Evolutionary conservation across 352 stramenopile species (phyloP).

Genomic region (Phytophthora fragariae): DNA sequence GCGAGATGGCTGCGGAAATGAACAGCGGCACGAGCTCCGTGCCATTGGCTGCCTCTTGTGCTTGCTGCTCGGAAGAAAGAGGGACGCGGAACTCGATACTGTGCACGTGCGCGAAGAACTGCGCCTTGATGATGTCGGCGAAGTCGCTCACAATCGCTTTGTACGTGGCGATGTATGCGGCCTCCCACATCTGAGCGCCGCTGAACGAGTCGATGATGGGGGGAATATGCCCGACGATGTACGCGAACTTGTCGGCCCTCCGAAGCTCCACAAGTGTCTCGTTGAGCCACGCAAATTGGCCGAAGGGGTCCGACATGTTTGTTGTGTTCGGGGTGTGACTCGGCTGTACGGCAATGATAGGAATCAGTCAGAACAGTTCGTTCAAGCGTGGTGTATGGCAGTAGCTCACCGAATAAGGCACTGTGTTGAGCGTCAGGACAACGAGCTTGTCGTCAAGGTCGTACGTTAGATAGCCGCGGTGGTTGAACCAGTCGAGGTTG

Average conservation of each 20-base stretch:
- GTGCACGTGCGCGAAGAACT: constrained; percentile 94
- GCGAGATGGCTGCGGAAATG: constrained; percentile 82
- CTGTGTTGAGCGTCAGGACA: constrained; percentile 79
- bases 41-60: constrained; percentile 13
- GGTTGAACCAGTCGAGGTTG: constrained; percentile 64
- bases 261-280: constrained; percentile 59
- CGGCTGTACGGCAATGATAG: constrained; percentile 32
- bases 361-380: not conserved
- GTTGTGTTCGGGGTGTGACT: constrained; percentile 72
- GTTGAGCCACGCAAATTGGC: constrained; percentile 92
- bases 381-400: not conserved
- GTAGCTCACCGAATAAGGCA: constrained; percentile 71
- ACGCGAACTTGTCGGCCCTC: constrained; percentile 58
- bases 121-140: constrained; percentile 70
- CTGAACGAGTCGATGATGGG: constrained; percentile 90
- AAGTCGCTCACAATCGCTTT: constrained; percentile 70
- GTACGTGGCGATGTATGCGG: constrained; percentile 83
- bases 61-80: constrained; percentile 27
- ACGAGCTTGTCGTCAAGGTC: constrained; percentile 64
- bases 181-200: constrained; percentile 84
- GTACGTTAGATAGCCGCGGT: constrained; percentile 63
- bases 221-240: constrained; percentile 91
- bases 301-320: constrained; percentile 79
- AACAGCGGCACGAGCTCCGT: constrained; percentile 74
- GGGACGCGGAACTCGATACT: constrained; percentile 89